Base-by-base conservation (phyloP, 108 stramenopile species). In the Cyclotella cryptica region DNA sequence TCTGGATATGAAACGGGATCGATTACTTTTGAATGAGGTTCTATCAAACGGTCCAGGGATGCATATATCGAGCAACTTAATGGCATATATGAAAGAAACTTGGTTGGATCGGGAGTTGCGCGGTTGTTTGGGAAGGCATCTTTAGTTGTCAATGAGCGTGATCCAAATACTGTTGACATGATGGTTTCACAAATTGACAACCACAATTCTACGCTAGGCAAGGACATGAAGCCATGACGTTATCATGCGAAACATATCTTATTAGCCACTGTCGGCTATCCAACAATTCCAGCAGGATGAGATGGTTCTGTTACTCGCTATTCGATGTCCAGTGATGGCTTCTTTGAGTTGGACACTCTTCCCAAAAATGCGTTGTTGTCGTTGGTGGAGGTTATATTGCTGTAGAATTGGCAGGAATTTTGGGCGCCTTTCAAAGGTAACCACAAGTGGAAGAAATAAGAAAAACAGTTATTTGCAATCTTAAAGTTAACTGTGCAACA, bases 341-440 rank as follows among this genome's bases (percentile, higher is more conserved):
- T 98, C 84, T 98, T 98, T 81, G 92, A 92, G 18, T 76, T 98
- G 29, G 86, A 94, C 65, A 86, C 81, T 47, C 80, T 93, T 41
- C 97, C 97, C 15, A 40, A 75, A 53, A 92, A 87, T 69, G 92
- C 80, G n/a, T n/a, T 5, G 96, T 92, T 0, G 92, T 98, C 11
- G 89, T 97, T 8, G 97, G 97, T 26, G 94, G 88, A 1, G 97
- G 97, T 35, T 98, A 98, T 83, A 97, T 98, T 73, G 96, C 94
- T 28, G 96, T 97, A 30, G 97, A 98, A 79, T 54, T 98, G 49
- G 97, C 96, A 6, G 97, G 97, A 28, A 86, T 97, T 4, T 78
- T 98, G 71, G 74, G 90, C 26, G 90, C 90, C 0, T 78, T 98
- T n/a, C n/a, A n/a, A n/a, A n/a, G n/a, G n/a, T n/a, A n/a, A n/a